Evolutionary conservation across 2,329 filamentous ascomycete species (phyloP).

Genomic region (Oidium heveae): DNA sequence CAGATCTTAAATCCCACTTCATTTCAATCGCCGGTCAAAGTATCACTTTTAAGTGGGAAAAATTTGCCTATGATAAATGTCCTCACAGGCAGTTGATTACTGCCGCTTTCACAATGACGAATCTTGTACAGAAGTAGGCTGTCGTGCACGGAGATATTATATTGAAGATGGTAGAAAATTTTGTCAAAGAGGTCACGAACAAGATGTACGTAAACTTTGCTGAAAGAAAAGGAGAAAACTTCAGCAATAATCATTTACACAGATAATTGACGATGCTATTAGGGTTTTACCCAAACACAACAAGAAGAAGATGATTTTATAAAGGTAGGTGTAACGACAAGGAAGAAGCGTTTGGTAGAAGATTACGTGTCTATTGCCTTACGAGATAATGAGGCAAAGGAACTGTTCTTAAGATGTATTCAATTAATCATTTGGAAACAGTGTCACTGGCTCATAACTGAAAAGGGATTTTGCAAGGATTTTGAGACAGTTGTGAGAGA

Average conservation of each 20-base stretch:
- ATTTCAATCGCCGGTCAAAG: too few relatives aligned
- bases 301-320: constrained; percentile 46
- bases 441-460: constrained; percentile 42
- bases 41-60: too few relatives aligned
- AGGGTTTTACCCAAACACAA: constrained; percentile 18
- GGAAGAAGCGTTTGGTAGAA: constrained; percentile 34
- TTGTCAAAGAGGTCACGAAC: constrained; percentile 38
- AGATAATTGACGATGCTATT: constrained; percentile 3
- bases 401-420: constrained; percentile 60
- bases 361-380: constrained; percentile 30
- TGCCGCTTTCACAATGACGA: constrained; percentile 19
- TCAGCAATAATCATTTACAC: neutral
- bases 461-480: constrained; percentile 40
- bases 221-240: neutral
- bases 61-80: neutral
- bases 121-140: constrained; percentile 30
- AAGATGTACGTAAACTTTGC: constrained; percentile 20
- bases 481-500: constrained; percentile 60
- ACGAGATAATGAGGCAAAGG: constrained; percentile 40
- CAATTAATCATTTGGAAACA: constrained; percentile 73
- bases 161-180: constrained; percentile 37
- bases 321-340: constrained; percentile 26
- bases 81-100: constrained; percentile 11
- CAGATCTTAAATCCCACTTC: too few relatives aligned
- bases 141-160: constrained; percentile 31